Conservation (phyloP, 768 basidiomycete species). For the Suillus brevipes region DNA sequence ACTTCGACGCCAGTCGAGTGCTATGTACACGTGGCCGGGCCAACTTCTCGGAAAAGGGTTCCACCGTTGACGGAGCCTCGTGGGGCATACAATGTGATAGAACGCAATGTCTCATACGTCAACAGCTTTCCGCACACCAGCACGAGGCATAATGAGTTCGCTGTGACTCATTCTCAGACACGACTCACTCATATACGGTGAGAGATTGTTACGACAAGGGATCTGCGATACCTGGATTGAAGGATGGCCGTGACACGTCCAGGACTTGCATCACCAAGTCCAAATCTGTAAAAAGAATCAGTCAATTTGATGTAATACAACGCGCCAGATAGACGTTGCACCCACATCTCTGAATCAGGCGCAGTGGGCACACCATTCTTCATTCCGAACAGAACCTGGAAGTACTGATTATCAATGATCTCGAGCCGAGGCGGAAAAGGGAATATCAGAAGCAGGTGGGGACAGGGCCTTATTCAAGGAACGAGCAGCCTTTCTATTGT, state of each 20-base stretch:
- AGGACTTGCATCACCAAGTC: slow-evolving; percentile 30
- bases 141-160: too few species aligned
- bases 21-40: too few species aligned
- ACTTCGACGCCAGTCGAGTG: too few species aligned
- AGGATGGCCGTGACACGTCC: slow-evolving; percentile 8
- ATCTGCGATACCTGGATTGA: slow-evolving; percentile 9
- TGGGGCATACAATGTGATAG: too few species aligned
- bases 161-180: too few species aligned
- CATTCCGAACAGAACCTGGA: slow-evolving; percentile 31
- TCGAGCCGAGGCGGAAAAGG: slow-evolving; percentile 16
- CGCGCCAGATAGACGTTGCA: slow-evolving; percentile 19
- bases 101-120: too few species aligned
- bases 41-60: too few species aligned
- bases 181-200: too few species aligned
- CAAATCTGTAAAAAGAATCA: slow-evolving; percentile 23
- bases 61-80: too few species aligned
- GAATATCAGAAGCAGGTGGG: slow-evolving; percentile 30
- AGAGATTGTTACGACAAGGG: not conserved
- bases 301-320: slow-evolving; percentile 2
- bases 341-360: slow-evolving; percentile 51
- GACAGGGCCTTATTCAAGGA: slow-evolving; percentile 16
- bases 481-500: slow-evolving; percentile 19
- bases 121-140: too few species aligned
- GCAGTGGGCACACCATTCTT: slow-evolving; percentile 9
- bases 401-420: slow-evolving; percentile 41